Conservation (phyloP, 805 yeast species). For the Crinitomyces ghanaensis region DNA sequence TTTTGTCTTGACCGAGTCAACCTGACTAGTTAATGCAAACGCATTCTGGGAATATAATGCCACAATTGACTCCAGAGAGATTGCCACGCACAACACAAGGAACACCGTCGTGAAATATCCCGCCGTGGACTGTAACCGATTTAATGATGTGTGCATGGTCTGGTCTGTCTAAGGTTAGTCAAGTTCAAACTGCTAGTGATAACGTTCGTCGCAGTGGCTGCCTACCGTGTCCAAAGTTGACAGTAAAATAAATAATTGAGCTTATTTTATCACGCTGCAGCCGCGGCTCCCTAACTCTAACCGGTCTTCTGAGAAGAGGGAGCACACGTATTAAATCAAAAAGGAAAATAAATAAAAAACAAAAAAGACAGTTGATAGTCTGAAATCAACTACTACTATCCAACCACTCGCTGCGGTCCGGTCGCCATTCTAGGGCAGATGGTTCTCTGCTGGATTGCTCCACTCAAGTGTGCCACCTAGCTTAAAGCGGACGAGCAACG, state of each 20-base stretch:
- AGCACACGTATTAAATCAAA: no score
- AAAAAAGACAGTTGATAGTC: constrained; percentile 10
- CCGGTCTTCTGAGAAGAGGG: no score
- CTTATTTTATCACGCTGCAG: no score
- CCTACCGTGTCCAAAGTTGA: constrained; percentile 96
- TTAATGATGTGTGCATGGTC: constrained; percentile 25
- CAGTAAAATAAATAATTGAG: no score
- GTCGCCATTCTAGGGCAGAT: constrained; percentile 21
- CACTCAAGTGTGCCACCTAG: constrained; percentile 19
- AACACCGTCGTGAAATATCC: constrained; percentile 25
- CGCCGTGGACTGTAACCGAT: constrained; percentile 25
- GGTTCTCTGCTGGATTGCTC: constrained; percentile 24
- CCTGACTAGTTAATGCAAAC: constrained; percentile 16
- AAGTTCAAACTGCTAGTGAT: not conserved
- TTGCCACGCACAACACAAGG: constrained; percentile 19
- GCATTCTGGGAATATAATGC: constrained; percentile 21
- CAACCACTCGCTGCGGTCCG: constrained; percentile 16
- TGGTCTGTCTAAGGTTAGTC: constrained; percentile 1
- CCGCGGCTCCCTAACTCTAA: no score
- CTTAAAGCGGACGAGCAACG: constrained; percentile 15
- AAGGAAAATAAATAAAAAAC: constrained; percentile 3
- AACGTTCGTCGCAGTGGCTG: constrained; percentile 63
- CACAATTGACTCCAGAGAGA: constrained; percentile 19
- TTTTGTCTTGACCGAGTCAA: constrained; percentile 8
- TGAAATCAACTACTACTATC: constrained; percentile 7